phyloP scores from a whole-genome alignment of 768 basidiomycete genomes.

The Kwoniella sp. region DNA sequence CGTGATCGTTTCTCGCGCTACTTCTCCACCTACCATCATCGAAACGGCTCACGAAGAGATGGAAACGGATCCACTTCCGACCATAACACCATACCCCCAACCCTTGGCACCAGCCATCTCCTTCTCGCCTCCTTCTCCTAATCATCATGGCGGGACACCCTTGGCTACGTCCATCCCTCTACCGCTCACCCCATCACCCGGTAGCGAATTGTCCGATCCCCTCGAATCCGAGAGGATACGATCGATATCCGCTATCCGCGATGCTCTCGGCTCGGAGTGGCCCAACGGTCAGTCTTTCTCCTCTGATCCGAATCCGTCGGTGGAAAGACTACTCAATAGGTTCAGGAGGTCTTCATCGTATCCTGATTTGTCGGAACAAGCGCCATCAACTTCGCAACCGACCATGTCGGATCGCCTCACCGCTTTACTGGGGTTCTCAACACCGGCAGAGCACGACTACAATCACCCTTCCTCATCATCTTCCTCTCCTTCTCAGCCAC shows the following conservation, averaged over 20 bases:
- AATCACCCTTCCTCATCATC: background rate
- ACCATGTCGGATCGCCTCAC: conserved; percentile 32
- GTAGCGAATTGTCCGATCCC: conserved; percentile 12
- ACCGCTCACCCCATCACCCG: conserved; percentile 10
- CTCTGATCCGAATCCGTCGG: background rate
- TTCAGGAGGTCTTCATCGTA: conserved; percentile 21
- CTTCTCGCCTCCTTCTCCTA: conserved; percentile 7
- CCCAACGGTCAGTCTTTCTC: conserved; percentile 13
- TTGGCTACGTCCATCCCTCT: conserved; percentile 8
- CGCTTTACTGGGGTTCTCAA: conserved; percentile 31
- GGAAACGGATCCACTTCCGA: background rate
- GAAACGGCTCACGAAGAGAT: background rate
- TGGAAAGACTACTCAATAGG: conserved; percentile 9
- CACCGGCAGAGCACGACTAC: conserved; percentile 12
- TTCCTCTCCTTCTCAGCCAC: background rate
- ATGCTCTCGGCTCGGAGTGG: conserved; percentile 24
- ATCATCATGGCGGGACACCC: background rate
- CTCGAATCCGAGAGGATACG: conserved; percentile 10
- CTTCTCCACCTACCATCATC: background rate
- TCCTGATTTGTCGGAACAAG: conserved; percentile 12
- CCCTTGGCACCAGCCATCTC: background rate
- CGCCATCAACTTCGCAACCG: conserved; percentile 4
- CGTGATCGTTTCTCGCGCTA: background rate
- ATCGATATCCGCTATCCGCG: conserved; percentile 23
- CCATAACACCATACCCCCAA: background rate